These are phyloP conservation scores for Phytophthora sojae DNA, from an alignment of 352 stramenopile genomes.

Conservation along the genomic window DNA sequence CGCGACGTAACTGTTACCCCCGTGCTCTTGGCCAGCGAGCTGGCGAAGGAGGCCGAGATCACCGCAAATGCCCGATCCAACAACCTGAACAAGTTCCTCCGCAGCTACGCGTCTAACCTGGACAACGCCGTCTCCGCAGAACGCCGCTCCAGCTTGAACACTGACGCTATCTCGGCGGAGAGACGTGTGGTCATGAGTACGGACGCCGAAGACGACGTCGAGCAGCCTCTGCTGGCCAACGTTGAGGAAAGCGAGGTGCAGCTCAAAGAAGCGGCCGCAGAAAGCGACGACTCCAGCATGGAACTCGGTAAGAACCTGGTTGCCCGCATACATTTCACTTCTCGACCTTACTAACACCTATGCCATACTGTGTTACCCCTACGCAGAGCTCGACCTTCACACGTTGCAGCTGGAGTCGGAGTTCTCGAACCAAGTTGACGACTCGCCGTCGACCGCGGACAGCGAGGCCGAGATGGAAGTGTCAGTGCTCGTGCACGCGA, in stretches of 20 bases:
- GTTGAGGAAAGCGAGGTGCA: conserved; percentile 11
- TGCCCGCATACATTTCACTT: neutral
- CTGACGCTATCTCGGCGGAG: conserved; percentile 18
- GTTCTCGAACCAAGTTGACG: conserved; percentile 64
- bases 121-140: conserved; percentile 41
- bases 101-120: conserved; percentile 72
- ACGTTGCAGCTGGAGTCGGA: conserved; percentile 27
- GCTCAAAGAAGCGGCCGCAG: neutral
- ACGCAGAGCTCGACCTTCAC: conserved; percentile 43
- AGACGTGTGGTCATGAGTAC: conserved; percentile 18
- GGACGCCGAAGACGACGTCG: conserved; percentile 22
- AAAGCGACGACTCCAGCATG: conserved; percentile 15
- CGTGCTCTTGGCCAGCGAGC: conserved; percentile 12
- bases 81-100: conserved; percentile 75
- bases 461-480: conserved; percentile 17
- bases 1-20: conserved; percentile 16
- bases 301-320: conserved; percentile 20
- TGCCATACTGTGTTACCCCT: neutral
- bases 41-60: conserved; percentile 24
- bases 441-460: conserved; percentile 34
- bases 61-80: conserved; percentile 45
- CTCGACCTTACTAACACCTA: neutral
- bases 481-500: conserved; percentile 16
- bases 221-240: conserved; percentile 24
- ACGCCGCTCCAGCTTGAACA: conserved; percentile 7